A percentile compares a stretch with the other conserved stretches of the same genome.
Conservation (phyloP, 176 grass and related monocot species). For the Saccharum spontaneum region DNA sequence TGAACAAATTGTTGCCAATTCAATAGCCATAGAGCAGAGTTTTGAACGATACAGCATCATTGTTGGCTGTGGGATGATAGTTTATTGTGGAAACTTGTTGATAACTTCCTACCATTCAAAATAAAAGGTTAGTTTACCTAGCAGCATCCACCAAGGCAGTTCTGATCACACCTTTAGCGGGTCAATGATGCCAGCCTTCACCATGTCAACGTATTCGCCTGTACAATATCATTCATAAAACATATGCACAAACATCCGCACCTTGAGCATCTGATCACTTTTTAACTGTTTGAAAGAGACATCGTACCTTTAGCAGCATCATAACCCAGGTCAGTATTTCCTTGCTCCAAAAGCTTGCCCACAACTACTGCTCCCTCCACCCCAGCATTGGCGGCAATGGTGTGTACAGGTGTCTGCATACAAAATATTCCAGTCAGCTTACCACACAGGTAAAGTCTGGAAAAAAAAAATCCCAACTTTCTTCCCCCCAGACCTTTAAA, state of each 20-base stretch:
- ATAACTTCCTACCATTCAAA: background rate
- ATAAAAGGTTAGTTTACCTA: constrained; percentile 48
- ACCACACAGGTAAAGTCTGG: background rate
- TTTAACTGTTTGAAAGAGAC: background rate
- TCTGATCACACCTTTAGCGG: constrained; percentile 98
- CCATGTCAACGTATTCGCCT: constrained; percentile 98
- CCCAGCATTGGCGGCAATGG: constrained; percentile 91
- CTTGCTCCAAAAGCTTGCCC: constrained; percentile 97
- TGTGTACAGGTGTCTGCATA: constrained; percentile 85
- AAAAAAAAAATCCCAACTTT: background rate
- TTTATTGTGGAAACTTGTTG: background rate
- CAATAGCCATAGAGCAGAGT: background rate
- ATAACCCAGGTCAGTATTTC: constrained; percentile 84
- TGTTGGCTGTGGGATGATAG: background rate
- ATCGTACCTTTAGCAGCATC: constrained; percentile 87
- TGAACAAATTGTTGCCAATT: background rate
- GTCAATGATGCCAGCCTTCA: constrained; percentile 95
- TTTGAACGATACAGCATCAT: background rate
- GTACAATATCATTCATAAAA: background rate
- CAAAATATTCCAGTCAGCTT: constrained; percentile 14
- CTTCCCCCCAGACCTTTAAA: constrained; percentile 63
- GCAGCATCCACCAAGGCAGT: constrained; percentile 98
- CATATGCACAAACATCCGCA: background rate
- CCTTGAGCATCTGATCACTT: background rate
- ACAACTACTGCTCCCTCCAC: constrained; percentile 95